Evolutionary conservation across 2,329 filamentous ascomycete genomes (phyloP), one percentile per base, ranked within the genome.

Genomic region (Fragosphaeria purpurea): DNA sequence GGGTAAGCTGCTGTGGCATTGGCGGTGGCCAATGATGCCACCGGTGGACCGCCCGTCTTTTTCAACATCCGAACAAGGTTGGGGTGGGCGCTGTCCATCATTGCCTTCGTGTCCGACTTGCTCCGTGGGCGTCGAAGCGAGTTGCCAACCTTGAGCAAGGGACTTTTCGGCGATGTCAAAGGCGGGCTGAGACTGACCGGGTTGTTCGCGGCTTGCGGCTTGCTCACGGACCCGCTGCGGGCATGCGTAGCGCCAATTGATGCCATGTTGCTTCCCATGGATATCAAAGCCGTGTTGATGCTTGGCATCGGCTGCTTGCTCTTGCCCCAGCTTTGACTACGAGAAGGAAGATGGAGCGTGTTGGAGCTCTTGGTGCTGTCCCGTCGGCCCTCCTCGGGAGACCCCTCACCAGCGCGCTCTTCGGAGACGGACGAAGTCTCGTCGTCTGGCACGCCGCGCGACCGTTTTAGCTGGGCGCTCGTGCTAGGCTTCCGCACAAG

Each of bases 191-290:
- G 70, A 43, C 71, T 74, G 39, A 48, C 42, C 7, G 53, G 49
- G 31, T 48, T 22, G 22, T 22, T 22, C 22, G 22, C 52, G 3
- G 44, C 48, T 9, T 51, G 46, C 8, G 54, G 51, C 34, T 47
- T 50, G 58, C 77, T 77, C 52, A 86, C 71, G 6, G 83, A 85
- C 38, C 78, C 76, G 54, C 73, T 80, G 37, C 77, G 72, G 39
- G 76, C 69, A 58, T 82, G 79, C 0, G 72, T 69, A 4, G 74
- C 70, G 31, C 76, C 77, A 40, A 83, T 76, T 12, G 76, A 71
- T 22, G 77, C 77, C 38, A 76, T 70, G 43, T 70, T 71, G 37
- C 70, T 73, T 4, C 72, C 75, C 69, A 82, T 78, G 30, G 71
- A 73, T 6, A 75, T 67, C 41, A 83, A 62, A 2, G 77, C 75